Base-by-base conservation (phyloP, 2,329 filamentous ascomycete species). In the Ilyonectria robusta region DNA sequence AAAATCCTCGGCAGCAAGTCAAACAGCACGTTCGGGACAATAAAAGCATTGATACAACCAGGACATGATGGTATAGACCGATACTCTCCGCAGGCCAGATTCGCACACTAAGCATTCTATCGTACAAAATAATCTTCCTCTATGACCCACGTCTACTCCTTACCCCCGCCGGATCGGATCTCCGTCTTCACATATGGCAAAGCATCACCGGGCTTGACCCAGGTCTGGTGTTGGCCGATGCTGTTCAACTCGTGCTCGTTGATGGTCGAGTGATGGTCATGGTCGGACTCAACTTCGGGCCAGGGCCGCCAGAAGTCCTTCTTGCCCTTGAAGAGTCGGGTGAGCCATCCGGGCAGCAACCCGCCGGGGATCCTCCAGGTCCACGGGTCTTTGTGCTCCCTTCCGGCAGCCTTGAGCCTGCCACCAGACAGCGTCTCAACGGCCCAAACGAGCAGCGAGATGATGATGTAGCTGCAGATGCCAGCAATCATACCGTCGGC, bases 401-500 rank as follows among this genome's bases (percentile, higher is more conserved):
- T 92, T 81, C 95, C 93, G 6, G 88, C 86, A 0, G 94, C 93
- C 8, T 91, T 87, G 69, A 97, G 88, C 44, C 91, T 88, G 47
- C 93, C 93, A 1, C 89, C 85, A 0, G 89, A 91, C 4, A 81
- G 81, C 77, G 89, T 86, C 79, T 92, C 90, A 72, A 97, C 80
- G 54, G 92, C 64, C 88, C 88, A 95, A 11, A 93, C 90, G 15
- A 86, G 76, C 0, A 85, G 88, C 81, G 97, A 97, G 81, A 97
- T 87, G 70, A 92, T 78, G 51, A 92, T 91, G 80, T 97, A 97
- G 40, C 89, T 89, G 75, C 91, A 85, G 75, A 97, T 92, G 59
- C 94, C 93, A 1, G 88, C 93, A 73, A 97, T 97, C n/a, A 97
- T 85, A 54, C 94, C 94, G 76, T 97, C 93, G 13, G 94, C 93